Percentiles rank a stretch among this genome's conserved stretches.
Conservation (phyloP, 2,329 filamentous ascomycete species). For the Calonectria multiphialidica region DNA sequence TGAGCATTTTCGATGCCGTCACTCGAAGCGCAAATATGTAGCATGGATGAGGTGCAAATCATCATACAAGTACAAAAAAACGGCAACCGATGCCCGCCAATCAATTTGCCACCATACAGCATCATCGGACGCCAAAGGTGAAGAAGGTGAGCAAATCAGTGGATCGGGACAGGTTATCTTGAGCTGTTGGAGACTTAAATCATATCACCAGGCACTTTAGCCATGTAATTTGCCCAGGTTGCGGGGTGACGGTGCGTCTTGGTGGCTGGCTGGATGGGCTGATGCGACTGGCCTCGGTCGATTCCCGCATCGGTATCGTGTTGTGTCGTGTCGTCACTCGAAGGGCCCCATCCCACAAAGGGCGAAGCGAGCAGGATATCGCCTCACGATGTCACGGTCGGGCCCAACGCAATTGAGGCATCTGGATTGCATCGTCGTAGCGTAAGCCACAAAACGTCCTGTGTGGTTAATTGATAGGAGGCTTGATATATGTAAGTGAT, state of each 20-base stretch:
- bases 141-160: not conserved
- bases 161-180: conserved; percentile 1
- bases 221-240: conserved; percentile 1
- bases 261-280: conserved; percentile 39
- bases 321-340: conserved; percentile 12
- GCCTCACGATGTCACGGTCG: not conserved
- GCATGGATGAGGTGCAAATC: not conserved
- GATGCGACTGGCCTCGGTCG: conserved; percentile 35
- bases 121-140: not conserved
- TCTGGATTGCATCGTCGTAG: not conserved
- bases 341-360: conserved; percentile 4
- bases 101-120: not conserved
- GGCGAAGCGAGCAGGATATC: not conserved
- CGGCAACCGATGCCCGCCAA: no score
- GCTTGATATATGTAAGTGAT: conserved; percentile 1
- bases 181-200: conserved; percentile 9
- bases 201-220: conserved; percentile 12
- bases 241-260: conserved; percentile 36
- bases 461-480: not conserved
- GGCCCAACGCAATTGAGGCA: not conserved
- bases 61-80: not conserved
- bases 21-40: not conserved
- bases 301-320: conserved; percentile 25
- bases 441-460: not conserved
- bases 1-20: not conserved